Base-by-base conservation (phyloP, 148 eudicot species). In the Simmondsia chinensis region DNA sequence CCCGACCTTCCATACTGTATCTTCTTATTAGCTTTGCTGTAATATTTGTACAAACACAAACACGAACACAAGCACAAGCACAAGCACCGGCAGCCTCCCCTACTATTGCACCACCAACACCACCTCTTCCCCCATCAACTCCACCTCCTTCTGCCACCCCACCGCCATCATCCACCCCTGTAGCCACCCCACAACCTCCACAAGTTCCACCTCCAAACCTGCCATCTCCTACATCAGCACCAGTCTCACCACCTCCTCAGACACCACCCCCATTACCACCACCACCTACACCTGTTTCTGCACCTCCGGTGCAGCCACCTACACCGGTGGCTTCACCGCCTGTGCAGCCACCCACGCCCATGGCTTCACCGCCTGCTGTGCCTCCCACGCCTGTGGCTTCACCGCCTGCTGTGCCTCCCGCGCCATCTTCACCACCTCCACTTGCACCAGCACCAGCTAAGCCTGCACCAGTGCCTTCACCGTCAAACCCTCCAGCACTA, bases 41-140 rank as follows among this genome's bases (percentile, higher is more conserved):
- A n/a, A n/a, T n/a, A n/a, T n/a, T n/a, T n/a, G n/a, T n/a, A n/a
- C n/a, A n/a, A n/a, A n/a, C n/a, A n/a, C n/a, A n/a, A n/a, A n/a
- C n/a, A n/a, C n/a, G n/a, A n/a, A n/a, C n/a, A n/a, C n/a, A n/a
- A n/a, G n/a, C 67, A 29, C 52, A 54, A 23, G 87, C 80, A 33
- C 97, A 89, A 64, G 57, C 75, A 11, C 95, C 82, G 14, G 83
- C 82, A 19, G 61, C 66, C 21, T 59, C 87, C 17, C 87, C 95
- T 9, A 38, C 70, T 32, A 62, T 6, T 48, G 60, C 57, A 11
- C 60, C 63, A 8, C 53, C 74, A 1, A 53, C 65, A 43, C 37
- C 76, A 16, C 48, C 76, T 0, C 48, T 68, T 21, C 61, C 83
- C 10, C 51, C 82, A 34, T 43, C 74, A 25, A 57, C 36, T 13